Percentiles rank a stretch among this genome's conserved stretches.
Conservation (phyloP, 176 grass and related monocot genomes). For the Phragmites australis region DNA sequence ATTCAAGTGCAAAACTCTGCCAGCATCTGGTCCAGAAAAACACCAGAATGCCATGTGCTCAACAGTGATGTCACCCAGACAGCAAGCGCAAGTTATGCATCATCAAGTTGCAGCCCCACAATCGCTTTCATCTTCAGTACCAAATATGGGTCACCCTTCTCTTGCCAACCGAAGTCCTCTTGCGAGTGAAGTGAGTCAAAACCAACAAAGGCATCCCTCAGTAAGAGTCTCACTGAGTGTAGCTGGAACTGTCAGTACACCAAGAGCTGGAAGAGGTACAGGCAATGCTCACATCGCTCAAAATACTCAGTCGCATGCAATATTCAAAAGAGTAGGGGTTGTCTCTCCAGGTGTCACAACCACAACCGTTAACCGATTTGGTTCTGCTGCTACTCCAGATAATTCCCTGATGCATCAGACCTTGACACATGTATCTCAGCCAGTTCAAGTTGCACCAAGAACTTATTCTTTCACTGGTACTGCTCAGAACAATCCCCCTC, state of each 20-base stretch:
- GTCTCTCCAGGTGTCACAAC: slow-evolving; percentile 27
- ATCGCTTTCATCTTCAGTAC: slow-evolving; percentile 6
- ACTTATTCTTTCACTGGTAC: slow-evolving; percentile 22
- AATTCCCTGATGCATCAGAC: slow-evolving; percentile 39
- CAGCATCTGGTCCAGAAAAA: slow-evolving; percentile 44
- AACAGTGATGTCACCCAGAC: slow-evolving; percentile 12
- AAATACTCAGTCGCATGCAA: slow-evolving; percentile 40
- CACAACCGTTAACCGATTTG: slow-evolving; percentile 33
- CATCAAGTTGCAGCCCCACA: slow-evolving; percentile 22
- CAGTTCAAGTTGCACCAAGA: slow-evolving; percentile 34
- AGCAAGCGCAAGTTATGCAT: slow-evolving; percentile 39
- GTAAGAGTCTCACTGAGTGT: slow-evolving; percentile 44
- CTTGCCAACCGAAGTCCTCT: slow-evolving; percentile 12
- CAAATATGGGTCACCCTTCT: slow-evolving; percentile 29
- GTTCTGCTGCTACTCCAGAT: slow-evolving; percentile 25
- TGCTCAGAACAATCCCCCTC: slow-evolving; percentile 38
- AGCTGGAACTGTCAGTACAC: slow-evolving; percentile 20
- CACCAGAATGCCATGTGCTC: slow-evolving; percentile 24
- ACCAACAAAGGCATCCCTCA: slow-evolving; percentile 38
- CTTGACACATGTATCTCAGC: slow-evolving; percentile 32
- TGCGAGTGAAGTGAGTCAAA: slow-evolving; percentile 36
- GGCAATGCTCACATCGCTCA: slow-evolving; percentile 24
- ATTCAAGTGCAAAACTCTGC: slow-evolving; percentile 45
- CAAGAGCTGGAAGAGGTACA: slow-evolving; percentile 36
- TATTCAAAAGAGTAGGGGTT: slow-evolving; percentile 52